Base-by-base conservation (phyloP, 2,329 filamentous ascomycete species). In the Aspergillus flavus region DNA sequence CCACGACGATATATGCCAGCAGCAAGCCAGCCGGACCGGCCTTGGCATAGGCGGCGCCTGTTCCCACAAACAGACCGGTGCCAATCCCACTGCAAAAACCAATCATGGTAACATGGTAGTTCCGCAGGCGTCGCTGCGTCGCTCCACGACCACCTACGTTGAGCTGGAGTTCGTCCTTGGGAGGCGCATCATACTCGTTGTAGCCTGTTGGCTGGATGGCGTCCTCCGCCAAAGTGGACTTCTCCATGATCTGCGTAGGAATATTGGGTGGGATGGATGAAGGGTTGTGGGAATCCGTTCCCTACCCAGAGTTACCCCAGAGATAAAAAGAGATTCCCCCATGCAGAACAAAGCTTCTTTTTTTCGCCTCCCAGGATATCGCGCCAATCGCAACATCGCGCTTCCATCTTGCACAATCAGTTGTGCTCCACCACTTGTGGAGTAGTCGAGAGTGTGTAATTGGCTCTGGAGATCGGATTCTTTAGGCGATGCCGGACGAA, bases 21-120 rank as follows among this genome's bases (percentile, higher is more conserved):
- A 95, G 77, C 46, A 95, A 75, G 0, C 91, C 90, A 1, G 90
- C 92, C 1, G 92, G 92, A 1, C 92, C 92, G 64, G 92, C 92
- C 34, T 83, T 82, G 55, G 87, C 84, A 59, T 94, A 82, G 12
- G 91, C 87, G 66, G 84, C 85, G 55, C 91, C 92, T 1, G 91
- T 93, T 28, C 91, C 91, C 36, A 97, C 91, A 76, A 96, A 96
- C 16, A 96, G 81, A 61, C 93, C 93, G 7, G 91, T 93, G 50
- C 89, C 89, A 85, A 73, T 74, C 9, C 72, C 71, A 62, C 73
- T 69, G 58, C 72, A 73, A 61, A 74, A 73, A n/a, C 72, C 73
- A 57, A 75, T 75, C 72, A 75, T 74, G 48, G 66, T 73, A 34
- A 74, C 70, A 63, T 74, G 72, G 43, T 77, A 77, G 59, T 75